Evolutionary conservation across 345 rosid genomes (phyloP).

Genomic region (Salix caprea): DNA sequence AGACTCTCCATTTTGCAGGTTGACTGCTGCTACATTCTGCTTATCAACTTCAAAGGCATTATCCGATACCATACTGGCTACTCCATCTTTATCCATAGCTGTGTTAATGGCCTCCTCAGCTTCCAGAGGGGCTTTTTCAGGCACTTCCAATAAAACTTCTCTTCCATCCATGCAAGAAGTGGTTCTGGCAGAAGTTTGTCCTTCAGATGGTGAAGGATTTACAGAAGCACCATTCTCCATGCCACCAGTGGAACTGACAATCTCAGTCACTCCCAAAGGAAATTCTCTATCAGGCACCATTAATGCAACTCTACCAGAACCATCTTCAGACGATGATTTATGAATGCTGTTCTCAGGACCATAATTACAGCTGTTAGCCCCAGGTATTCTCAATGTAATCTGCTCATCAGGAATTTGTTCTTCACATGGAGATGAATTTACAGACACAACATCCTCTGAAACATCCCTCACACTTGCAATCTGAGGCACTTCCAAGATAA

Average conservation of each 20-base stretch:
- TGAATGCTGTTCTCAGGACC: conserved; percentile 1
- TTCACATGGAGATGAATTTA: conserved; percentile 19
- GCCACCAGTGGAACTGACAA: background rate
- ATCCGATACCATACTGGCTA: background rate
- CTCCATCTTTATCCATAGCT: background rate
- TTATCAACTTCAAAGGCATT: background rate
- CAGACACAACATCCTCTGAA: conserved; percentile 22
- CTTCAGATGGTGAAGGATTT: conserved; percentile 7
- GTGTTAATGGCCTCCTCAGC: background rate
- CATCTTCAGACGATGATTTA: background rate
- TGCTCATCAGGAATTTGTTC: conserved; percentile 11
- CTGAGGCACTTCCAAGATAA: background rate
- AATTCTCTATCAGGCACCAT: background rate
- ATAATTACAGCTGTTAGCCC: conserved; percentile 14
- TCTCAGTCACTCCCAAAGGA: conserved; percentile 9
- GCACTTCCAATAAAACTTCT: background rate
- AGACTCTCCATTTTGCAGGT: background rate
- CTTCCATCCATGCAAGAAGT: background rate
- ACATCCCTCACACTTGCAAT: background rate
- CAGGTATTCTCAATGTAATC: conserved; percentile 7
- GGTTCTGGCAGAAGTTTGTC: background rate
- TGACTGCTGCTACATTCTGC: background rate
- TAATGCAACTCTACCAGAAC: background rate
- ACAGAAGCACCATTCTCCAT: conserved; percentile 14
- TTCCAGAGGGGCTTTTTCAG: conserved; percentile 8